Evolutionary conservation across 192 early-diverging fungal genomes (phyloP).

Genomic region (Rhizophagus clarus): DNA sequence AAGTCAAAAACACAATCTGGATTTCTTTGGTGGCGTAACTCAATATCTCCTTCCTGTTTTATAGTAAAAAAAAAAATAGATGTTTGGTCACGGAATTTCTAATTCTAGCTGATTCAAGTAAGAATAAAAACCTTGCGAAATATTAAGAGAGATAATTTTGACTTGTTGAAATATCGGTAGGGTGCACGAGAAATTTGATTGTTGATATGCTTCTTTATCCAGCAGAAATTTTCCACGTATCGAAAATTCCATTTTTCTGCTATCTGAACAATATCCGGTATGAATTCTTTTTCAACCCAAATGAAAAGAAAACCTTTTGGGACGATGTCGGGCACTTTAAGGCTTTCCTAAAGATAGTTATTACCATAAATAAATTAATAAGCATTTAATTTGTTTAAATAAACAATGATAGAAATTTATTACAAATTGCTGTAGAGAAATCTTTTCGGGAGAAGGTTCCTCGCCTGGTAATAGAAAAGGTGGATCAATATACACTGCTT

Average conservation of each 20-base stretch:
- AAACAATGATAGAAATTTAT: constrained; percentile 33
- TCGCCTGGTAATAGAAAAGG: constrained; percentile 76
- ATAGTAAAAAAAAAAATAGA: neutral
- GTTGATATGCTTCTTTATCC: constrained; percentile 85
- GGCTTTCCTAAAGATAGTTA: constrained; percentile 37
- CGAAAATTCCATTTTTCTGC: constrained; percentile 83
- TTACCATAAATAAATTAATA: constrained; percentile 1
- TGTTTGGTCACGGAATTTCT: neutral
- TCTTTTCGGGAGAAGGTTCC: constrained; percentile 57
- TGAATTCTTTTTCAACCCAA: constrained; percentile 93
- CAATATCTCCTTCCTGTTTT: constrained; percentile 77
- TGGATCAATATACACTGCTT: constrained; percentile 90
- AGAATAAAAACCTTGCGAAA: constrained; percentile 70
- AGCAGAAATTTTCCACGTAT: constrained; percentile 97
- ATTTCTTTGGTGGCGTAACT: constrained; percentile 90
- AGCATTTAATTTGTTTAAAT: constrained; percentile 34
- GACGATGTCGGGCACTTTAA: constrained; percentile 64
- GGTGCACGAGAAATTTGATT: constrained; percentile 75
- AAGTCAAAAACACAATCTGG: constrained; percentile 96
- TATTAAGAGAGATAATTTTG: constrained; percentile 85
- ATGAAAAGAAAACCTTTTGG: constrained; percentile 88
- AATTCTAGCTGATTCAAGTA: neutral
- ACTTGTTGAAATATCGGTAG: constrained; percentile 81
- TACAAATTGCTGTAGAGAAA: constrained; percentile 67
- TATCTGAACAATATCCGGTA: constrained; percentile 76